A percentile compares a stretch with the other conserved stretches of the same genome.
These are phyloP conservation scores for Aspergillus affinis DNA, from an alignment of 495 filamentous ascomycete genomes.

Conservation along the genomic window DNA sequence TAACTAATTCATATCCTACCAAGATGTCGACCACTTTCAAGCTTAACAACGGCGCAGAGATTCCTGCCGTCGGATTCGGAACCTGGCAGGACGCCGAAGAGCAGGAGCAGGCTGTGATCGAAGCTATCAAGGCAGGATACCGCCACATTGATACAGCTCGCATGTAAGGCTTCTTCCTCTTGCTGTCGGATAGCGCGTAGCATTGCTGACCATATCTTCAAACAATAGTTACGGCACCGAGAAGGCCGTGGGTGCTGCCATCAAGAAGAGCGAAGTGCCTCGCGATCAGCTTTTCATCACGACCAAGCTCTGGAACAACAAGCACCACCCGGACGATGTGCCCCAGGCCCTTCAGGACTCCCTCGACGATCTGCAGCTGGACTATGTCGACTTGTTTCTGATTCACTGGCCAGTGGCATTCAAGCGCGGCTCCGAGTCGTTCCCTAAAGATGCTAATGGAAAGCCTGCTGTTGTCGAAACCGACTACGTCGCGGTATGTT, in stretches of 20 bases:
- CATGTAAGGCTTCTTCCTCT: slow-evolving; percentile 37
- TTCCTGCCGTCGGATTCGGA: slow-evolving; percentile 48
- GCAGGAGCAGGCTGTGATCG: slow-evolving; percentile 46
- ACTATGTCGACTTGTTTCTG: slow-evolving; percentile 69
- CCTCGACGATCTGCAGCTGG: slow-evolving; percentile 57
- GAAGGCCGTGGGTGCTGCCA: slow-evolving; percentile 54
- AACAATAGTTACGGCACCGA: slow-evolving; percentile 50
- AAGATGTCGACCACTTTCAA: slow-evolving; percentile 37
- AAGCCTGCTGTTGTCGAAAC: slow-evolving; percentile 42
- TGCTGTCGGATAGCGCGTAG: background rate
- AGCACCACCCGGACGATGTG: slow-evolving; percentile 64
- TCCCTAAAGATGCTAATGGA: slow-evolving; percentile 45
- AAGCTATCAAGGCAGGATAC: slow-evolving; percentile 57
- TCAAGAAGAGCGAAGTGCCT: slow-evolving; percentile 54
- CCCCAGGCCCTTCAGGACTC: slow-evolving; percentile 58
- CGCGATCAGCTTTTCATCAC: slow-evolving; percentile 67
- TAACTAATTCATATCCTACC: background rate
- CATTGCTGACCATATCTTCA: slow-evolving; percentile 1
- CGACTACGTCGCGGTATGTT: slow-evolving; percentile 52
- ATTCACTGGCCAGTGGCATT: slow-evolving; percentile 69
- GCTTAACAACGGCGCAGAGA: slow-evolving; percentile 52
- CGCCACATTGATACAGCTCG: slow-evolving; percentile 60
- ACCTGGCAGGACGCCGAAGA: slow-evolving; percentile 51
- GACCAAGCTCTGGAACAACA: slow-evolving; percentile 68
- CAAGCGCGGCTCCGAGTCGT: slow-evolving; percentile 36